phyloP scores from a whole-genome alignment of 2,329 filamentous ascomycete species.

The Thermothelomyces thermophilus region DNA sequence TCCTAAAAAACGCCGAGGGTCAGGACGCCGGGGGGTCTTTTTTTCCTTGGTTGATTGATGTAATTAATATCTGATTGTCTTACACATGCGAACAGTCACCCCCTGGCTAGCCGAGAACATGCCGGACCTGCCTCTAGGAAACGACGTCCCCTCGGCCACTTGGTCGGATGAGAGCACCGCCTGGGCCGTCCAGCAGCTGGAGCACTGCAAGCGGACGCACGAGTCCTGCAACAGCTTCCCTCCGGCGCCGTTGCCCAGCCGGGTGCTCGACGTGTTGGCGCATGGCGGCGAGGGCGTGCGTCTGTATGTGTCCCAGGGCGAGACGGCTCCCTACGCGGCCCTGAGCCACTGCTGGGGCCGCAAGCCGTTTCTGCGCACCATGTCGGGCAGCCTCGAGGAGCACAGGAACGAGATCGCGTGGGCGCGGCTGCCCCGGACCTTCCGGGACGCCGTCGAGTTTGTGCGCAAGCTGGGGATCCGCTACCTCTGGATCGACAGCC shows the following conservation, averaged over 20 bases:
- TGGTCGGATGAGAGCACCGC: conserved; percentile 4
- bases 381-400: conserved; percentile 2
- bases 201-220: conserved; percentile 7
- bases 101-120: conserved; percentile 11
- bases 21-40: too few species aligned
- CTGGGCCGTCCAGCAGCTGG: conserved; percentile 13
- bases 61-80: neutral
- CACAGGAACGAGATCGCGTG: conserved; percentile 14
- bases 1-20: neutral
- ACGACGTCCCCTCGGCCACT: conserved; percentile 4
- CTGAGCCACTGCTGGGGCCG: conserved; percentile 24
- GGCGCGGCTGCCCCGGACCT: conserved; percentile 14
- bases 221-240: conserved; percentile 1
- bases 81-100: neutral
- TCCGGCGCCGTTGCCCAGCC: conserved; percentile 1
- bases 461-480: conserved; percentile 1
- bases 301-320: conserved; percentile 6
- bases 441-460: conserved; percentile 8
- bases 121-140: conserved; percentile 7
- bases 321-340: conserved; percentile 7
- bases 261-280: conserved; percentile 14
- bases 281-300: neutral
- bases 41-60: too few species aligned
- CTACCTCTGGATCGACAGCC: conserved; percentile 12
- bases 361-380: conserved; percentile 14